Base-by-base conservation (phyloP, 208 protist species). In the Acanthamoeba lenticulata region DNA sequence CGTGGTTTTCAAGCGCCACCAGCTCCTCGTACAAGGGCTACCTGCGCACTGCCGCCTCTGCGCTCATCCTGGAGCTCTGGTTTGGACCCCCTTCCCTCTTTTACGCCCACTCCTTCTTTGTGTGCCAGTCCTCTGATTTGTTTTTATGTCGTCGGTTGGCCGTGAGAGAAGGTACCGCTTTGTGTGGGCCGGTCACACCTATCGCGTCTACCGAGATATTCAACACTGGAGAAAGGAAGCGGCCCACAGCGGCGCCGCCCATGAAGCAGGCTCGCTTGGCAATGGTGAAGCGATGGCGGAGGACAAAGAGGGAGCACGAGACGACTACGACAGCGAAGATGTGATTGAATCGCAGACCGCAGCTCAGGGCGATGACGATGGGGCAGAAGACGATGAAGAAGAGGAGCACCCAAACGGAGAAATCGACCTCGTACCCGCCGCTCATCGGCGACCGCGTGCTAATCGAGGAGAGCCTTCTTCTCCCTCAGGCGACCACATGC, bases 1-100 rank as follows among this genome's bases (percentile, higher is more conserved):
- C 27, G 0, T 93, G 89, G 89, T 93, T 93, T 32, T 44, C 52
- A 13, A 55, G 60, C 32, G 38, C 42, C 57, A 90, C 21, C 32
- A 90, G 83, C 29, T 90, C 83, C 27, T 69, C 83, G 19, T 93
- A 93, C n/a, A 93, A 93, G 44, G 89, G 44, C 6, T 93, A 93
- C 19, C 57, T 93, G 40, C 57, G 65, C 15, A 34, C 55, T 79
- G 89, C 60, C 38, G n/a, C 47, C n/a, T 72, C 89, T 27, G 89
- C 89, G 13, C 89, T 93, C 38, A 79, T 93, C 1, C 89, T 93
- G 2, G 89, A 93, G 65, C 44, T 93, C 5, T 93, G 89, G 86
- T 86, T 77, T 69, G 19, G 5, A 6, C 13, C 60, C 29, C 60
- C 60, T 36, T 27, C 60, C 27, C 6, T 36, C 65, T 9, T 40